Evolutionary conservation across 345 rosid species (phyloP).

Genomic region (Salix koriyanagi): DNA sequence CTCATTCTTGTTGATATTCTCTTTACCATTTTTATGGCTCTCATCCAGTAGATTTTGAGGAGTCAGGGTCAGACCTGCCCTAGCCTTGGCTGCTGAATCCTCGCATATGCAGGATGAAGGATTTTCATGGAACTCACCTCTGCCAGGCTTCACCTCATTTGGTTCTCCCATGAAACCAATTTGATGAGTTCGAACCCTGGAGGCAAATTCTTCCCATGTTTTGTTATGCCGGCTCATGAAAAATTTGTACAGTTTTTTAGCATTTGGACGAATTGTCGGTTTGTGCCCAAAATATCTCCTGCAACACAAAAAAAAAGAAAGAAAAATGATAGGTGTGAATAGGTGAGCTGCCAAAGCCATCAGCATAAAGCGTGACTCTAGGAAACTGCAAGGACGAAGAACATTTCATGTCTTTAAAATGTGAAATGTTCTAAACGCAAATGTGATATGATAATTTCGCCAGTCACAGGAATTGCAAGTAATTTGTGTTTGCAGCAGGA

Average conservation of each 20-base stretch:
- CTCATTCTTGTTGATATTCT: constrained; percentile 6
- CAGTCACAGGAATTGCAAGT: not conserved
- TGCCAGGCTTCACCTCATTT: constrained; percentile 67
- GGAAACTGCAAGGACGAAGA: not conserved
- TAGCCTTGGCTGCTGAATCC: constrained; percentile 36
- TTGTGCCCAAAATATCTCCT: constrained; percentile 95
- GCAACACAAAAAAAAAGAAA: constrained; percentile 6
- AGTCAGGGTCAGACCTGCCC: not conserved
- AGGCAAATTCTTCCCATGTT: constrained; percentile 84
- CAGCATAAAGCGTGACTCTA: not conserved
- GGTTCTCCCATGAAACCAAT: constrained; percentile 89
- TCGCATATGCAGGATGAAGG: constrained; percentile 78
- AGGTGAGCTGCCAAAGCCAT: not conserved
- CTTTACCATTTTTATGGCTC: not conserved
- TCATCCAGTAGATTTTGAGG: not conserved
- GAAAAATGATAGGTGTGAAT: not conserved
- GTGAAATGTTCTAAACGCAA: not conserved
- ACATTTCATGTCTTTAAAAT: not conserved
- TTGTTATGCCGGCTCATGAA: constrained; percentile 58
- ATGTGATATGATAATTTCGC: not conserved
- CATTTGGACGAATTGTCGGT: constrained; percentile 80
- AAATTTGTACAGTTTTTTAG: constrained; percentile 61
- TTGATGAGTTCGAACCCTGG: constrained; percentile 50
- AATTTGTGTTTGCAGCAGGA: not conserved
- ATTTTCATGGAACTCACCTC: constrained; percentile 85